Evolutionary conservation across 75 land plant genomes (phyloP), one percentile per base, ranked within the genome.

Genomic region (Sequoia sempervirens): DNA sequence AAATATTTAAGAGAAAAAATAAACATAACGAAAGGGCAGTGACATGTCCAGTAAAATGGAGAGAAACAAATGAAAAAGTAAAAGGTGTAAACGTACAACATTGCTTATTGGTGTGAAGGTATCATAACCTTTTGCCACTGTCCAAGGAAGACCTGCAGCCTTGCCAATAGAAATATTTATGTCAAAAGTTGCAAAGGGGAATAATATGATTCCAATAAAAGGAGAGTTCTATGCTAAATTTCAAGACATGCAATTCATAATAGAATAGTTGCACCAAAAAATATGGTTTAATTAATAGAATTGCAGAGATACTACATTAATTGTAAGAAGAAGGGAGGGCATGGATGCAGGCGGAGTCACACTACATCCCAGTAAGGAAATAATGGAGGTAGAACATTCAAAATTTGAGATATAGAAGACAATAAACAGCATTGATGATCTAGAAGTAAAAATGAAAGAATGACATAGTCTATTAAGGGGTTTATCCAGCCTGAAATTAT

Each of bases 21-120:
- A 4, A 81, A 12, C 53, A 34, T 14, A 66, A 14, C 5, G 46
- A 85, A 82, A 41, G n/a, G 47, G 70, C 36, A 17, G 14, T 83
- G 43, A 68, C 43, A 28, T 84, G 38, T 34, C 52, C 20, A 50
- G 8, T 70, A 54, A 23, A 73, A 26, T 38, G 86, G 15, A 26
- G 50, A 47, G 36, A n/a, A 73, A 17, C 72, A 84, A 74, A 5
- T 73, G 76, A n/a, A n/a, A 11, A 56, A 79, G 58, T 13, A 84
- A 81, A 83, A 52, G 72, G 32, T 79, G 58, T 58, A 66, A 58
- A 86, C 95, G 86, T 95, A 97, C 99, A 89, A 93, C 86, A 72
- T 87, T 84, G 86, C 99, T 96, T 53, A 97, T 95, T 68, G 99
- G 99, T 64, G 99, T 97, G 88, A 97, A 97, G 61, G 99, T 95